Evolutionary conservation across 2,329 filamentous ascomycete species (phyloP), one percentile per base, ranked within the genome.

Genomic region (Chlorencoelia australis): DNA sequence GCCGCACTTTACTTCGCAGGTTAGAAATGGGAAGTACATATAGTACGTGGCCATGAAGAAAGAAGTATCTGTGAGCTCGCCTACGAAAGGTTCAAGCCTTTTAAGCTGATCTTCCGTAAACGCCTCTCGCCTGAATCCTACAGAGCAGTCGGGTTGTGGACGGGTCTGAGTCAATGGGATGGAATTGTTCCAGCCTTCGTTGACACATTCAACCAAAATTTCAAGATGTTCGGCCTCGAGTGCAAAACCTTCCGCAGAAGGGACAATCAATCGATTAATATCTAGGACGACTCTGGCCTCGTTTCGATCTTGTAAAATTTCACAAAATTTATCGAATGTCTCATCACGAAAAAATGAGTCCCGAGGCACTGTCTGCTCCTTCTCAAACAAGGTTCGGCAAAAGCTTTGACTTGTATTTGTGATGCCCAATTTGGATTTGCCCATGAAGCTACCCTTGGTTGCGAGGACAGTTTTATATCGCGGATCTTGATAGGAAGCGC

Each of bases 1-100:
- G 28, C 63, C 58, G 41, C 60, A 66, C 49, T 68, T 67, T 2
- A 68, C 63, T 48, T 71, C 63, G 51, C 60, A 65, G 1, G 61
- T 60, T 0, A 71, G 51, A 42, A 69, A 71, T 3, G 64, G 65
- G 43, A 71, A 68, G 51, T 62, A 65, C 57, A 69, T 67, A 7
- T 60, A 53, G 37, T 59, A 63, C 14, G 63, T 70, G 9, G 49
- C 61, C 53, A 64, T 61, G 29, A 46, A 39, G 11, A 38, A 32
- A 11, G 39, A 35, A 30, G 30, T 35, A 17, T 54, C 44, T 22
- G 29, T 7, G 11, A 37, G 2, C 17, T 33, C 30, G 3, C 37
- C 25, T 1, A 26, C 25, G 14, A 60, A 60, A 5, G 58, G 58
- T 4, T 48, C 40, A 5, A 70, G 46, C 50, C 60, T 67, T 6